Base-by-base conservation (phyloP, 257 asterid genomes). In the Penstemon eatonii region DNA sequence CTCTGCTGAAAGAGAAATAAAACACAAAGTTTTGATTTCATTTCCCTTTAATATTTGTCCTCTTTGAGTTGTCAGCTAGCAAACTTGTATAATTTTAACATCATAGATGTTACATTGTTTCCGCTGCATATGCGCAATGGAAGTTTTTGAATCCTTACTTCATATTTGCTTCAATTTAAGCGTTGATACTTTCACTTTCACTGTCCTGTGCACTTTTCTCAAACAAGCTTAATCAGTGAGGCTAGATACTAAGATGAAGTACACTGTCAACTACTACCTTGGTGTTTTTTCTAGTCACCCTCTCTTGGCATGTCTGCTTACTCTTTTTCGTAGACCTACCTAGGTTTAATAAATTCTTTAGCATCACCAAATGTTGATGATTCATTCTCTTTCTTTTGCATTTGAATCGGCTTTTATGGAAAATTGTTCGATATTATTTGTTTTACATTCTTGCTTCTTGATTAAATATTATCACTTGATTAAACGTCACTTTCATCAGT, bases 1-100 rank as follows among this genome's bases (percentile, higher is more conserved):
- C 43, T 66, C 44, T 37, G 65, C 57, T 42, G 65, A 37, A 46
- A 52, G 73, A 69, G 70, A 63, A 70, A 59, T 63, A 59, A 52
- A 50, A 42, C 53, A 1, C 3, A 56, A 40, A 39, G 49, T 37
- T 40, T 50, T 42, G 54, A 49, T 67, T 72, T 54, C 13, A 11
- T 57, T 18, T 53, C 19, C 54, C 51, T 42, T 25, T 0, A 9
- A 3, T 51, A 3, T 65, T 53, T 7, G 3, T 66, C 1, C 52
- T 42, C 38, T 18, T 33, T 70, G 53, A 3, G 37, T 56, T 64
- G n/a, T 25, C 33, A 60, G 10, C 54, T 60, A 69, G 73, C 49
- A 33, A 50, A 12, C 25, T 68, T 8, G 33, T 49, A 47, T 63
- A 58, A 69, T 60, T 70, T 38, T 8, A 56, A 50, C 60, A 13